Base-by-base conservation (phyloP, 163 green algal genomes). In the Chlorella variabilis region DNA sequence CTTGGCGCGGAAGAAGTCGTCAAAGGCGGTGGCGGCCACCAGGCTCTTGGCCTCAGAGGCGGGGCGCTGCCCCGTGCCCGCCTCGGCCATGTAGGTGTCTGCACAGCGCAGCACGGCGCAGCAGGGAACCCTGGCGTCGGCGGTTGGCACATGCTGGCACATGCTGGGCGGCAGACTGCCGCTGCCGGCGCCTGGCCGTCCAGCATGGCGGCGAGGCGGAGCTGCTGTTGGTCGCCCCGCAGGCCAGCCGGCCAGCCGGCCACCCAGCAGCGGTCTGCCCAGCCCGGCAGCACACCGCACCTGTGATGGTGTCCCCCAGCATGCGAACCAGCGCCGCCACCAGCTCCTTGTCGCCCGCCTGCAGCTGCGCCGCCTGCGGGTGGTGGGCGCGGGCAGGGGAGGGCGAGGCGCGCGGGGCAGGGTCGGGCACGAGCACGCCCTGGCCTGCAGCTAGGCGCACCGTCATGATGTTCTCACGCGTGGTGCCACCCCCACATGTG, bases 1-100 rank as follows among this genome's bases (percentile, higher is more conserved):
- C n/a, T 77, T 39, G 20, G 76, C 82, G 0, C 77, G n/a, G 29
- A 84, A 78, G 48, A 84, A 56, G 39, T 87, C 82, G 63, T 87
- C 82, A 80, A 87, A 87, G 31, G 82, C 82, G 7, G 82, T 84
- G 38, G 77, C 82, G 0, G 82, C 75, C 48, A 79, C 68, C 45
- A 87, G 62, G 49, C 54, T 71, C 56, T 77, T 76, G 25, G 73
- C 42, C 49, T 83, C 62, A 1, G 82, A n/a, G 0, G 71, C 33
- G 0, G 62, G 71, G 33, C 36, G 42, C 20, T 33, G 45, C 39
- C 48, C 62, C 34, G 39, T 39, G 29, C 29, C 34, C 62, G 75
- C 71, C 36, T 25, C 42, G 7, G 59, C 61, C 45, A 42, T 45
- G 73, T 80, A 80, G 36, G 71, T 25, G 25, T 66, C 71, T 78